A percentile compares a stretch with the other conserved stretches of the same genome.
Evolutionary conservation across 208 protist species (phyloP).

Genomic region (Trypanosomatidae sp.): DNA sequence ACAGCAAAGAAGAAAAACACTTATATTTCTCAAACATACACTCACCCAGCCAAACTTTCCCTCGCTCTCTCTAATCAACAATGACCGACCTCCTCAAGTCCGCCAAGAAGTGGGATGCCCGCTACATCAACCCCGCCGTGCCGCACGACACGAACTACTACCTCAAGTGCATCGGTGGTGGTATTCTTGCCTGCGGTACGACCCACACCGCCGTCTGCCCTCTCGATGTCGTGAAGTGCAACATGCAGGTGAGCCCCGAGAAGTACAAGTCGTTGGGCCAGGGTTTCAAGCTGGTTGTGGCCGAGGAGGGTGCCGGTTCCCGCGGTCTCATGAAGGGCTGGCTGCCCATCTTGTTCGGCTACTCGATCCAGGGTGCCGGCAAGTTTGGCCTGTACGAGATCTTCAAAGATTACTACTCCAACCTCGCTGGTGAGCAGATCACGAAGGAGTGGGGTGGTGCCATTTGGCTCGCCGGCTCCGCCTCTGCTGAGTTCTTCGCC

Average conservation of each 20-base stretch:
- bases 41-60: too few relatives aligned
- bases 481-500: conserved; percentile 96
- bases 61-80: too few relatives aligned
- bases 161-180: conserved; percentile 92
- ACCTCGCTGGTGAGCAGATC: conserved; percentile 88
- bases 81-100: too few relatives aligned
- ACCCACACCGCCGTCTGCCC: conserved; percentile 95
- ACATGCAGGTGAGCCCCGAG: conserved; percentile 93
- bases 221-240: conserved; percentile 97
- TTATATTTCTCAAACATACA: too few relatives aligned
- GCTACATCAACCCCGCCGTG: conserved; percentile 61
- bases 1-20: too few relatives aligned
- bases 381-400: conserved; percentile 97
- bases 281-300: conserved; percentile 57
- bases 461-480: conserved; percentile 92
- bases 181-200: conserved; percentile 92
- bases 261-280: conserved; percentile 82
- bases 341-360: conserved; percentile 91
- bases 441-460: conserved; percentile 60
- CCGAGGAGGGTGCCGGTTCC: conserved; percentile 72
- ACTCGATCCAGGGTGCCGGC: conserved; percentile 91
- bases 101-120: conserved; percentile 86
- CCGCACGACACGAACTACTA: conserved; percentile 90
- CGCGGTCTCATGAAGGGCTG: conserved; percentile 89
- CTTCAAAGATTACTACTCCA: conserved; percentile 93